These are phyloP conservation scores for Podosphaera xanthii DNA, from an alignment of 2,329 filamentous ascomycete species.

Conservation along the genomic window DNA sequence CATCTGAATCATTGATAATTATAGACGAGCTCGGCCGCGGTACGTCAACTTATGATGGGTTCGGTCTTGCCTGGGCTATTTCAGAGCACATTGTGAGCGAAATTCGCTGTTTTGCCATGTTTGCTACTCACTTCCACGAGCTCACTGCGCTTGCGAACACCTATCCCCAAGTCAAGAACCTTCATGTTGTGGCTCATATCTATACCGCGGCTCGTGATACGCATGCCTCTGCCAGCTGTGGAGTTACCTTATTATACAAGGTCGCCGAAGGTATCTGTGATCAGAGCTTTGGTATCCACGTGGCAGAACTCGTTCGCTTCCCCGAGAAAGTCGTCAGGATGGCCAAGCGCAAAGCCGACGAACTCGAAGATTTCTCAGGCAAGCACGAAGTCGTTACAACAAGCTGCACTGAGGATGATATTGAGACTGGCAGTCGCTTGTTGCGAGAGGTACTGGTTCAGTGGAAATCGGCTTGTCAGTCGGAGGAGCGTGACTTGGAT, in stretches of 20 bases:
- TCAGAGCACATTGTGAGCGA: conserved; percentile 92
- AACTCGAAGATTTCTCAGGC: conserved; percentile 81
- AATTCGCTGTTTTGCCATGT: conserved; percentile 82
- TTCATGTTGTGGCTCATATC: conserved; percentile 93
- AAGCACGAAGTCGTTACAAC: conserved; percentile 42
- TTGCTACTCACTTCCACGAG: conserved; percentile 97
- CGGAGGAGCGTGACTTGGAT: conserved; percentile 31
- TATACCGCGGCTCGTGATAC: conserved; percentile 22
- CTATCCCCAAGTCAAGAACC: conserved; percentile 69
- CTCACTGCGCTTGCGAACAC: conserved; percentile 75
- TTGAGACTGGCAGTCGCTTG: conserved; percentile 67
- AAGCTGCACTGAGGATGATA: conserved; percentile 58
- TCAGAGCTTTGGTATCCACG: conserved; percentile 95
- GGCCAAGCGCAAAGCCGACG: conserved; percentile 97
- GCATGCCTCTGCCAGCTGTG: conserved; percentile 29
- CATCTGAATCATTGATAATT: conserved; percentile 86
- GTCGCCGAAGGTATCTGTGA: conserved; percentile 90
- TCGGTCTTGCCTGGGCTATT: conserved; percentile 97
- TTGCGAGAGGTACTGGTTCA: conserved; percentile 61
- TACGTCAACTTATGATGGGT: conserved; percentile 94
- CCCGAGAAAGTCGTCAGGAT: conserved; percentile 94
- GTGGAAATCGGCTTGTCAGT: conserved; percentile 56
- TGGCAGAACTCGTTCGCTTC: conserved; percentile 88
- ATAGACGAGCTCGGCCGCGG: conserved; percentile 94
- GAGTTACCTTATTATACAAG: conserved; percentile 88